Evolutionary conservation across 2,329 filamentous ascomycete genomes (phyloP), one percentile per base, ranked within the genome.

Genomic region (Diplocarpon mali): DNA sequence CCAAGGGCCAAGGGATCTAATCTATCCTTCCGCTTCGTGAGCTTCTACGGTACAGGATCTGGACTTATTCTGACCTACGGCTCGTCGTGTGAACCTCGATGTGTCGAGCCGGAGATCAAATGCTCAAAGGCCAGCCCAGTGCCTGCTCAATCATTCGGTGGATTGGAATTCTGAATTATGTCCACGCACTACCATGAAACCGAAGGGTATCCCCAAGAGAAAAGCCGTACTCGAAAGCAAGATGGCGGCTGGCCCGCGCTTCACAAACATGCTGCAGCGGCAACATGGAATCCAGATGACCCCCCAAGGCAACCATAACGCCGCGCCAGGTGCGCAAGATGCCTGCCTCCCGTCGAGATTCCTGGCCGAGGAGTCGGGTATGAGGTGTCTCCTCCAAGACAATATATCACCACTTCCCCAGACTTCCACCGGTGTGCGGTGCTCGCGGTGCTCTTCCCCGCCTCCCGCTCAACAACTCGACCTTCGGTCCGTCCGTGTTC

Each of bases 241-340:
- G 20, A 24, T 7, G 20, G 7, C 3, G 7, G 20, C 7, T 3
- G 3, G 20, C 30, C 38, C 30, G 35, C 34, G 44, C 44, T 42
- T 39, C 41, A 44, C 44, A 44, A 41, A 45, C 38, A 45, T 49
- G 42, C 40, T 27, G 29, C 42, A 38, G 39, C 43, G 35, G n/a
- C n/a, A 45, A 45, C 48, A 44, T 50, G 47, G 48, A 48, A 49
- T 31, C 40, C 46, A 50, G 40, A 41, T 46, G 32, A 47, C 42
- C 42, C 46, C 27, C 41, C 15, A 41, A 34, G 30, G 5, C 38
- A 11, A 24, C 45, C 40, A 29, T 40, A 51, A 53, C 46, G 48
- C 51, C 46, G 24, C 43, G 44, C 46, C 48, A 52, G 46, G 42
- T 40, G 15, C 50, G 37, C 42, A 46, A 44, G 37, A 46, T 44